Evolutionary conservation across 2,329 filamentous ascomycete species (phyloP).

Genomic region (Boeremia lycopersici): DNA sequence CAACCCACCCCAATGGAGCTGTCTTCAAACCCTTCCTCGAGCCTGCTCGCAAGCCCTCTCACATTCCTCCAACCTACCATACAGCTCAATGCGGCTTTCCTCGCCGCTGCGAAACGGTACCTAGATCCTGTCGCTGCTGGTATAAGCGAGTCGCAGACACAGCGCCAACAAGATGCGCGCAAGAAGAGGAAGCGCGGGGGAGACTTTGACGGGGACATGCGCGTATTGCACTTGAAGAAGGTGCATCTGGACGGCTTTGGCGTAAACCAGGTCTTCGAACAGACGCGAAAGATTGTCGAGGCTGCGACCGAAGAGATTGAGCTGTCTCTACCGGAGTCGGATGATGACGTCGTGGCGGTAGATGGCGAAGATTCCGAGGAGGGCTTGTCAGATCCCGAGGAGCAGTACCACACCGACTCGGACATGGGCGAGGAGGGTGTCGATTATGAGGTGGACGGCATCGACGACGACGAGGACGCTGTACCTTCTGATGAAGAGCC

Average conservation of each 20-base stretch:
- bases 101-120: slow-evolving; percentile 78
- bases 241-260: slow-evolving; percentile 88
- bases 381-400: slow-evolving; percentile 43
- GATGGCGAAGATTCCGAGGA: slow-evolving; percentile 34
- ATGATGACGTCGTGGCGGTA: slow-evolving; percentile 27
- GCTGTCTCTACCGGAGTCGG: slow-evolving; percentile 49
- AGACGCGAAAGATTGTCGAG: slow-evolving; percentile 82
- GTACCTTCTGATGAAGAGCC: slow-evolving; percentile 38
- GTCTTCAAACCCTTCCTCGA: slow-evolving; percentile 59
- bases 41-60: slow-evolving; percentile 68
- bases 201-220: slow-evolving; percentile 52
- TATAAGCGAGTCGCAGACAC: slow-evolving; percentile 74
- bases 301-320: slow-evolving; percentile 63
- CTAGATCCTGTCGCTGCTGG: slow-evolving; percentile 78
- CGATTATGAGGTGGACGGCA: slow-evolving; percentile 43
- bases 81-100: slow-evolving; percentile 69
- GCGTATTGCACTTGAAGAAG: slow-evolving; percentile 76
- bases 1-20: slow-evolving; percentile 45
- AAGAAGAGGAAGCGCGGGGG: slow-evolving; percentile 77
- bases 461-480: slow-evolving; percentile 40
- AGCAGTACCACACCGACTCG: slow-evolving; percentile 36
- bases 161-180: slow-evolving; percentile 69
- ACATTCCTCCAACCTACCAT: slow-evolving; percentile 76
- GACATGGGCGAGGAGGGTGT: slow-evolving; percentile 41
- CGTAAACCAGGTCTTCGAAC: slow-evolving; percentile 90